phyloP scores from a whole-genome alignment of 192 early-diverging fungal genomes.

The Funneliformis mosseae region DNA sequence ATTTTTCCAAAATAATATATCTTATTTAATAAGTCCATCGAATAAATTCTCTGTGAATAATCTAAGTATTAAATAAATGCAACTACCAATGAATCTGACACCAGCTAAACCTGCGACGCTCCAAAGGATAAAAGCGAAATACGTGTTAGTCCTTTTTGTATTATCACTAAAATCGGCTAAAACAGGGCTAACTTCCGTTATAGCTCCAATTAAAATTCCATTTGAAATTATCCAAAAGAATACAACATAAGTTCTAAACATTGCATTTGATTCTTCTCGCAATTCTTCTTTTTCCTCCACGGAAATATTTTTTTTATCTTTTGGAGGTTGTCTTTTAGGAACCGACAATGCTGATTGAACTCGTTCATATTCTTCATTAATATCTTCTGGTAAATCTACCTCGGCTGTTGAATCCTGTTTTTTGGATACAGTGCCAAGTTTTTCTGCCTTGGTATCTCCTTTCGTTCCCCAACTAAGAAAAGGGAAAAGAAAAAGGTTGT shows the following conservation, averaged over 20 bases:
- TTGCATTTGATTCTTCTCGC: conserved; percentile 77
- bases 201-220: conserved; percentile 60
- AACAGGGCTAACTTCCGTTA: conserved; percentile 54
- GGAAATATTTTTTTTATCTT: conserved; percentile 40
- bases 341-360: conserved; percentile 61
- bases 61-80: conserved; percentile 65
- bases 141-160: conserved; percentile 44
- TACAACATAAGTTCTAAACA: conserved; percentile 79
- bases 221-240: conserved; percentile 84
- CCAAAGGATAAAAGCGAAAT: conserved; percentile 73
- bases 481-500: too few relatives aligned
- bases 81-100: conserved; percentile 70
- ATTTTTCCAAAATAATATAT: not conserved
- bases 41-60: conserved; percentile 43
- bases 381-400: conserved; percentile 45
- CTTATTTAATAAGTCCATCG: not conserved
- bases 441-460: conserved; percentile 61
- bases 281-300: conserved; percentile 49
- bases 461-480: conserved; percentile 81
- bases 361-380: conserved; percentile 52
- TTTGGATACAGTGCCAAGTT: conserved; percentile 36
- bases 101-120: conserved; percentile 67
- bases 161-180: conserved; percentile 35
- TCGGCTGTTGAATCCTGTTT: conserved; percentile 47
- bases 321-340: not conserved